Evolutionary conservation across 169 alveolate genomes (phyloP).

Genomic region (Plasmodium gonderi): DNA sequence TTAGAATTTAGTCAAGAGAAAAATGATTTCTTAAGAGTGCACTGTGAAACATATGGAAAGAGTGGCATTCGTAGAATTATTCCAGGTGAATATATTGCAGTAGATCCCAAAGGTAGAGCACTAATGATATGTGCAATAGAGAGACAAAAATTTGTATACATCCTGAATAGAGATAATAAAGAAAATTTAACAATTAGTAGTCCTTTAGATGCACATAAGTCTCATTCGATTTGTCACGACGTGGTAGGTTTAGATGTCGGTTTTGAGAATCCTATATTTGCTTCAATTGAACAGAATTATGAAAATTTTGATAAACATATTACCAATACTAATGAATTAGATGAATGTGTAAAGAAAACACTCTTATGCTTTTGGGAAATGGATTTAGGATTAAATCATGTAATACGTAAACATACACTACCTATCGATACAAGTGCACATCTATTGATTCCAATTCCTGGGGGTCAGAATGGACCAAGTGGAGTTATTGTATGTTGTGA

Average conservation of each 20-base stretch:
- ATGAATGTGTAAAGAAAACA: conserved; percentile 79
- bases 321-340: conserved; percentile 74
- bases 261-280: conserved; percentile 97
- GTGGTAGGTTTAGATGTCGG: conserved; percentile 96
- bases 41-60: conserved; percentile 98
- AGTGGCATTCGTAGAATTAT: conserved; percentile 96
- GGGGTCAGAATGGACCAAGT: conserved; percentile 97
- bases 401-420: conserved; percentile 92
- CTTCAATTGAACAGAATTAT: conserved; percentile 95
- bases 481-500: conserved; percentile 98
- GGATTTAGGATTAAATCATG: conserved; percentile 99
- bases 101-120: conserved; percentile 99
- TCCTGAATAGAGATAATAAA: conserved; percentile 94
- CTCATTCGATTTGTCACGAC: conserved; percentile 94
- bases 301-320: conserved; percentile 91
- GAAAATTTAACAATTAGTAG: conserved; percentile 95
- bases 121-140: conserved; percentile 99
- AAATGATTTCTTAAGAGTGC: conserved; percentile 92
- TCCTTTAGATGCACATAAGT: conserved; percentile 98
- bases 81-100: conserved; percentile 99
- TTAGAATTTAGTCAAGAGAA: conserved; percentile 91
- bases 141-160: conserved; percentile 98
- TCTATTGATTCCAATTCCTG: conserved; percentile 94
- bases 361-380: conserved; percentile 96
- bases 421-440: conserved; percentile 91